Percentiles rank a stretch among this genome's conserved stretches.
Conservation (phyloP, 768 basidiomycete species). For the Calocybe gangraenosa region DNA sequence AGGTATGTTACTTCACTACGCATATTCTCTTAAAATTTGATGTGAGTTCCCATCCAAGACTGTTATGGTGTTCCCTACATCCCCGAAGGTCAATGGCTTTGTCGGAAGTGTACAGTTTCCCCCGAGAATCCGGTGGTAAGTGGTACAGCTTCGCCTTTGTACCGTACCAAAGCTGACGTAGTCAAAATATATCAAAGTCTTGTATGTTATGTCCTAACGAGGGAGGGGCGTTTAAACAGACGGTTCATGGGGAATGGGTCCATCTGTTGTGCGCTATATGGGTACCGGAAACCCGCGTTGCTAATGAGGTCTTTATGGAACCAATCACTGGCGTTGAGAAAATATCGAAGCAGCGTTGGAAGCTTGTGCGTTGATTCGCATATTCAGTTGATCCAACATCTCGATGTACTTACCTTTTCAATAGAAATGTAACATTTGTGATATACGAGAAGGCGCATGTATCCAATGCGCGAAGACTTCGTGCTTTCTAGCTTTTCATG, state of each 20-base stretch:
- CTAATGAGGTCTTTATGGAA: slow-evolving; percentile 97
- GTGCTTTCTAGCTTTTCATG: slow-evolving; percentile 92
- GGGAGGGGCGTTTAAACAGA: slow-evolving; percentile 98
- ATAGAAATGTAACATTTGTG: slow-evolving; percentile 47
- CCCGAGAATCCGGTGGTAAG: slow-evolving; percentile 94
- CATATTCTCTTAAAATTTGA: not conserved
- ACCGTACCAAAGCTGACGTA: no score
- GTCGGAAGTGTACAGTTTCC: slow-evolving; percentile 96
- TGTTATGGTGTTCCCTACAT: slow-evolving; percentile 99
- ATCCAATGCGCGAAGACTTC: slow-evolving; percentile 91
- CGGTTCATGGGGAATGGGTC: slow-evolving; percentile 87
- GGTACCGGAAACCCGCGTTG: slow-evolving; percentile 91
- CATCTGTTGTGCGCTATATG: slow-evolving; percentile 96
- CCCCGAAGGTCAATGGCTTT: slow-evolving; percentile 99
- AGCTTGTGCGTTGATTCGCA: slow-evolving; percentile 58
- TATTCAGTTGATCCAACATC: not conserved
- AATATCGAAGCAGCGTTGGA: slow-evolving; percentile 91
- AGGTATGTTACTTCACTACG: slow-evolving; percentile 43
- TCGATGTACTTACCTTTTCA: not conserved
- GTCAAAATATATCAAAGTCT: slow-evolving; percentile 42
- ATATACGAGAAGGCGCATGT: slow-evolving; percentile 69
- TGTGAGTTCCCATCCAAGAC: slow-evolving; percentile 46
- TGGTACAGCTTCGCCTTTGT: slow-evolving; percentile 7
- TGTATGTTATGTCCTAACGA: slow-evolving; percentile 97
- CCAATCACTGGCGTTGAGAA: slow-evolving; percentile 87